Percentiles rank a stretch among this genome's conserved stretches.
phyloP scores from a whole-genome alignment of 73 alveolate species.

The Vitrella brassicaformis region DNA sequence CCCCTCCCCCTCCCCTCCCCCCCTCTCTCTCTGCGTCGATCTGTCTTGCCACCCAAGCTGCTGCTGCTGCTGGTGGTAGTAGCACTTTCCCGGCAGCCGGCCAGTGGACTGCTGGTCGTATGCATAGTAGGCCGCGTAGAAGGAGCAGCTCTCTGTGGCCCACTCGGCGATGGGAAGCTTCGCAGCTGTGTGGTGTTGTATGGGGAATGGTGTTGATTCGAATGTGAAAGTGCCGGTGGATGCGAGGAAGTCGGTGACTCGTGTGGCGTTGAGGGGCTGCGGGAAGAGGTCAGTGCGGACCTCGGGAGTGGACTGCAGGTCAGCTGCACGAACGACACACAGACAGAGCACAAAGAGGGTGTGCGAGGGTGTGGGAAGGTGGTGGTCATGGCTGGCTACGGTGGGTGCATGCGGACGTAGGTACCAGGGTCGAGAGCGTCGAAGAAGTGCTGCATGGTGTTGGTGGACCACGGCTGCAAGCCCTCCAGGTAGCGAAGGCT shows the following conservation, averaged over 20 bases:
- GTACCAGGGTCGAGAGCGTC: background rate
- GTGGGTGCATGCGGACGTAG: background rate
- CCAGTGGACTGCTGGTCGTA: too few species aligned
- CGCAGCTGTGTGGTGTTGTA: too few species aligned
- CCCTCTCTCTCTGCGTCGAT: too few species aligned
- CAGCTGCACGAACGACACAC: background rate
- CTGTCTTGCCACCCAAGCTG: too few species aligned
- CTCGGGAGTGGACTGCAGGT: slow-evolving; percentile 23
- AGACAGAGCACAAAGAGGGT: background rate
- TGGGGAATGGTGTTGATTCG: too few species aligned
- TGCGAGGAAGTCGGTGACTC: slow-evolving; percentile 28
- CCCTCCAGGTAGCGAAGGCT: slow-evolving; percentile 14
- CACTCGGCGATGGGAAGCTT: too few species aligned
- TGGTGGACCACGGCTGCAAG: slow-evolving; percentile 7
- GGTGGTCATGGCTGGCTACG: background rate
- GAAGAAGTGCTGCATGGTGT: background rate
- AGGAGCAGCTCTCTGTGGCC: too few species aligned
- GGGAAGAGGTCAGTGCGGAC: slow-evolving; percentile 20
- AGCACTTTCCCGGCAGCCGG: too few species aligned
- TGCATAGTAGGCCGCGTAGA: too few species aligned
- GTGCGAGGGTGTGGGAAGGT: background rate
- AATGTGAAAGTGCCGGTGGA: slow-evolving; percentile 29
- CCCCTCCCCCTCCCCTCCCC: too few species aligned
- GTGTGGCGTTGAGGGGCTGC: slow-evolving; percentile 1
- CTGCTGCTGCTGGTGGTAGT: too few species aligned